Evolutionary conservation across 345 rosid species (phyloP).

Genomic region (Turritis glabra): DNA sequence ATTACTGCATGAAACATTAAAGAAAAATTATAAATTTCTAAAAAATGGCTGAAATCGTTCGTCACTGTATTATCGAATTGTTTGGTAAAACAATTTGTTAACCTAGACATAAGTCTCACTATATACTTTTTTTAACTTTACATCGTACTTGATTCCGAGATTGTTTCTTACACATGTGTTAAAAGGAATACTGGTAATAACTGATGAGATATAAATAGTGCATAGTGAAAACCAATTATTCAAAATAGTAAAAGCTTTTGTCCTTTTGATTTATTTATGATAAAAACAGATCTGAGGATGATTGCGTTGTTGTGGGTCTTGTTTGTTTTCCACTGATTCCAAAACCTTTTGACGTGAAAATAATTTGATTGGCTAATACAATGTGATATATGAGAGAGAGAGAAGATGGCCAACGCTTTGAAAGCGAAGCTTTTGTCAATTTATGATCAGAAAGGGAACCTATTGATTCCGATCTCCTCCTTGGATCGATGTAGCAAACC

Average conservation of each 20-base stretch:
- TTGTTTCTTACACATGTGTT: constrained; percentile 29
- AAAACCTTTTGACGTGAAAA: constrained; percentile 26
- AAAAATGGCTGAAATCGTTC: too few relatives aligned
- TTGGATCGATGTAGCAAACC: constrained; percentile 8
- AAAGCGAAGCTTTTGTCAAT: constrained; percentile 38
- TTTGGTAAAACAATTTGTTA: neutral
- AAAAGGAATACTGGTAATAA: constrained; percentile 26
- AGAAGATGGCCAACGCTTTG: constrained; percentile 34
- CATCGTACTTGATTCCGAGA: constrained; percentile 30
- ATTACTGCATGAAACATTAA: too few relatives aligned
- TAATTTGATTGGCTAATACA: constrained; percentile 27
- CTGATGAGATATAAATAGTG: constrained; percentile 6
- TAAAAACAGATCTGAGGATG: constrained; percentile 30
- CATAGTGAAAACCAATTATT: constrained; percentile 27
- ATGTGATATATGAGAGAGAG: constrained; percentile 23
- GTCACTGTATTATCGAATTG: too few relatives aligned
- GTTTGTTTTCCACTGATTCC: constrained; percentile 37
- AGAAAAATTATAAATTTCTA: too few relatives aligned
- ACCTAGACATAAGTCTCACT: constrained; percentile 7
- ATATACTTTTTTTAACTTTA: neutral
- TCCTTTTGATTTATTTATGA: constrained; percentile 24
- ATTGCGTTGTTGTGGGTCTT: constrained; percentile 34
- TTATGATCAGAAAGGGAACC: constrained; percentile 23
- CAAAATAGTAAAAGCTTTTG: constrained; percentile 10
- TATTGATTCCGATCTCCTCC: constrained; percentile 20